Conservation (phyloP, 2,329 filamentous ascomycete species). For the Aureobasidium sp. region DNA sequence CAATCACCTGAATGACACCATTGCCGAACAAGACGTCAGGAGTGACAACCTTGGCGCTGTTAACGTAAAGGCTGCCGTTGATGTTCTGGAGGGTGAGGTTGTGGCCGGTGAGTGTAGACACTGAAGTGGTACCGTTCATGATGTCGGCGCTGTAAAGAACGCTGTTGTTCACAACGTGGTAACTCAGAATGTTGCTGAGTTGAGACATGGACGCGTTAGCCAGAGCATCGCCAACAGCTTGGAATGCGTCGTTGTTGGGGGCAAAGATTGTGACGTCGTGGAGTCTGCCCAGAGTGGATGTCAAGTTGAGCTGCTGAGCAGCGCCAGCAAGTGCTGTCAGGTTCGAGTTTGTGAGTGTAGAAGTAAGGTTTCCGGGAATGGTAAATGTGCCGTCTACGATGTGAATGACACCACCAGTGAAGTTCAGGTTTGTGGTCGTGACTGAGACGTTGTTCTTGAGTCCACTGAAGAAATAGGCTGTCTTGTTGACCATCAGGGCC, state of each 20-base stretch:
- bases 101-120: conserved; percentile 29
- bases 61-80: conserved; percentile 33
- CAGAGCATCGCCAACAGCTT: conserved; percentile 45
- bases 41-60: conserved; percentile 33
- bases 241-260: conserved; percentile 53
- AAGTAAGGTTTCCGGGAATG: conserved; percentile 25
- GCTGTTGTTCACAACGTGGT: conserved; percentile 53
- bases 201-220: conserved; percentile 38
- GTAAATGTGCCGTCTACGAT: conserved; percentile 37
- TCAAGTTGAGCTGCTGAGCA: conserved; percentile 30
- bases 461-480: conserved; percentile 45
- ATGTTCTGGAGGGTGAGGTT: conserved; percentile 32
- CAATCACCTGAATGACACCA: conserved; percentile 44
- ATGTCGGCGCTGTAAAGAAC: conserved; percentile 38
- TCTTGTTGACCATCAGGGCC: conserved; percentile 30
- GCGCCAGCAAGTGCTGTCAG: conserved; percentile 35
- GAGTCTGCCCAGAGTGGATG: conserved; percentile 32
- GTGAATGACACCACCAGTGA: conserved; percentile 38
- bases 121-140: conserved; percentile 9
- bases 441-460: conserved; percentile 42
- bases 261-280: conserved; percentile 55
- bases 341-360: conserved; percentile 26
- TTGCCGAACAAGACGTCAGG: conserved; percentile 35
- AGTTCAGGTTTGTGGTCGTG: conserved; percentile 34
- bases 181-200: conserved; percentile 47